Base-by-base conservation (phyloP, 495 filamentous ascomycete genomes). In the Lasiosphaeriaceae sp. region DNA sequence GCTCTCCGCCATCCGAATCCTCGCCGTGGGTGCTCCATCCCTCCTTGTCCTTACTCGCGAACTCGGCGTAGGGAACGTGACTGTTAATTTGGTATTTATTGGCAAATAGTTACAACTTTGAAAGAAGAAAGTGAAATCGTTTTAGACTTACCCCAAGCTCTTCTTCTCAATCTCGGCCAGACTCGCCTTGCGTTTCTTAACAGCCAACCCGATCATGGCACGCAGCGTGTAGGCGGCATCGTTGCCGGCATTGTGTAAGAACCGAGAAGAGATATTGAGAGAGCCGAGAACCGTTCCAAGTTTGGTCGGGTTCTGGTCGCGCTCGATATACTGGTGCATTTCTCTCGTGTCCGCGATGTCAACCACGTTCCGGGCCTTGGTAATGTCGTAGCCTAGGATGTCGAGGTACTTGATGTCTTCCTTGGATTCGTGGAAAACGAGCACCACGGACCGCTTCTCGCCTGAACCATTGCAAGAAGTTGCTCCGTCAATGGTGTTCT, bases 241-340 rank as follows among this genome's bases (percentile, higher is more conserved):
- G 66, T 98, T 98, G n/a, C 94, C 83, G 3, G 88, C 94, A 62
- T 97, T 97, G 71, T 98, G 94, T 44, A 92, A 73, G 60, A 92
- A 73, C 73, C 77, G 79, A 6, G 72, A 80, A 1, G 67, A 63
- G 12, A 95, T 78, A 11, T 76, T 83, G 31, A 96, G 66, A n/a
- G 83, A 78, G 46, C 65, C 55, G 26, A 96, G 78, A n/a, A 95
- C 71, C 12, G 31, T 64, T 2, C 68, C 78, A 16, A 98, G 80
- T 2, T 77, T 80, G 20, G 77, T 75, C 3, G 69, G 50, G 19
- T 87, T 71, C 2, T 50, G 31, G 26, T 82, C 80, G 7, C 73
- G 72, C 29, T 72, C 73, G 44, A 83, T 72, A 16, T 78, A 78
- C 50, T 81, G 83, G 70, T 85, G 89, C 67, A 96, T 78, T 45